Percentiles rank a stretch among this genome's conserved stretches.
Conservation (phyloP, 345 rosid genomes). For the Acer negundo region DNA sequence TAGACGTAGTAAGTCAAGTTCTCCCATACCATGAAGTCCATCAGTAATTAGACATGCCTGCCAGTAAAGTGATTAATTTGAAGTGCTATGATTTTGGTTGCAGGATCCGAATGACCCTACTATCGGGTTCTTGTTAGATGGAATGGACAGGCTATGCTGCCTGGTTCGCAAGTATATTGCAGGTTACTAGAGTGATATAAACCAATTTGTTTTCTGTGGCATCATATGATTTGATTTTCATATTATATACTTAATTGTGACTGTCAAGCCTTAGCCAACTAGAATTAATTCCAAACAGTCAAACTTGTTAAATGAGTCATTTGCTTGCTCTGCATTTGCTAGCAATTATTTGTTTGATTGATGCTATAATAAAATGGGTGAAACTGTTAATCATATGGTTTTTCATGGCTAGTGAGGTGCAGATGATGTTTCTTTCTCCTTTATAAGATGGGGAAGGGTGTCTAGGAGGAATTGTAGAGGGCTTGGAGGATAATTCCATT, state of each 20-base stretch:
- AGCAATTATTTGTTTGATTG: neutral
- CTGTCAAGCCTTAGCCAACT: neutral
- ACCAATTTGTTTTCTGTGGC: neutral
- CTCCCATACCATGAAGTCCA: slow-evolving; percentile 16
- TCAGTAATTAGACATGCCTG: neutral
- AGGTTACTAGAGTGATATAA: slow-evolving; percentile 44
- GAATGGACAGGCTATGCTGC: slow-evolving; percentile 95
- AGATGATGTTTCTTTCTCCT: slow-evolving; percentile 2
- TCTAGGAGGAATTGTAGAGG: neutral
- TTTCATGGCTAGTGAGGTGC: neutral
- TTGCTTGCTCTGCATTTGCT: neutral
- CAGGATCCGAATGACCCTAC: slow-evolving; percentile 99
- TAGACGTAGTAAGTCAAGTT: slow-evolving; percentile 68
- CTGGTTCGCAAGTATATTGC: slow-evolving; percentile 96
- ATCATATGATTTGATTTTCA: slow-evolving; percentile 12
- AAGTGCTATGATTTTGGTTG: slow-evolving; percentile 30
- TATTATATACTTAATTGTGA: neutral
- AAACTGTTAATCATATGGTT: neutral
- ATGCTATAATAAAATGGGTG: neutral
- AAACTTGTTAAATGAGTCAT: neutral
- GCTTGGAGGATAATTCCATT: neutral
- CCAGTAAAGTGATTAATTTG: slow-evolving; percentile 13
- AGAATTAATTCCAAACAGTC: neutral
- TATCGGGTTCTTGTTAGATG: slow-evolving; percentile 91
- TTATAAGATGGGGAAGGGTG: neutral